phyloP scores from a whole-genome alignment of 2,329 filamentous ascomycete genomes.

The Ophiostoma sp. region DNA sequence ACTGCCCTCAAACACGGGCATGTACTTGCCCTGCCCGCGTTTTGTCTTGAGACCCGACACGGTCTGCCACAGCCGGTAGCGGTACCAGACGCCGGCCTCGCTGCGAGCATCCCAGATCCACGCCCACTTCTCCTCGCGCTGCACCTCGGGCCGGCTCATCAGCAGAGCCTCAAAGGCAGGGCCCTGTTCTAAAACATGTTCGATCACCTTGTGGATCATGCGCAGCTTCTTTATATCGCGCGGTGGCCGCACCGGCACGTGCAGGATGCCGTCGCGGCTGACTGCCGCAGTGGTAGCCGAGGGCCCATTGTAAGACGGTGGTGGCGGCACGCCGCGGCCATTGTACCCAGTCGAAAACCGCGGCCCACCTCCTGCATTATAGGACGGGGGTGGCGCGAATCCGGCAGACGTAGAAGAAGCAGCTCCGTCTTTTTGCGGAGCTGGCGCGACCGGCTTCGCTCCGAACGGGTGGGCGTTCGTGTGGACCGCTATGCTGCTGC shows the following conservation, averaged over 20 bases:
- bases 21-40: constrained; percentile 39
- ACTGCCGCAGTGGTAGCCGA: background rate
- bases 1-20: constrained; percentile 68
- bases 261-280: constrained; percentile 39
- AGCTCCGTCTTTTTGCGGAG: background rate
- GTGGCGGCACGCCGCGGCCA: constrained; percentile 12
- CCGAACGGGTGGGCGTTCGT: constrained; percentile 34
- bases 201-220: constrained; percentile 82
- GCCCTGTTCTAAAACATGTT: constrained; percentile 71
- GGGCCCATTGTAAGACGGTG: background rate
- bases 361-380: background rate
- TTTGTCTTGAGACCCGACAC: constrained; percentile 45
- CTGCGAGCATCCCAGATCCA: constrained; percentile 88
- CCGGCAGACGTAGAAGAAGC: background rate
- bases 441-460: constrained; percentile 20
- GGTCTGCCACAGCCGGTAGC: constrained; percentile 84
- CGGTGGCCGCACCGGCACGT: constrained; percentile 70
- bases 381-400: constrained; percentile 4
- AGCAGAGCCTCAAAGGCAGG: constrained; percentile 86
- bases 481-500: background rate
- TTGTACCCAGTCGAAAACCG: background rate
- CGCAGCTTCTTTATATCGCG: constrained; percentile 71
- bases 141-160: constrained; percentile 79
- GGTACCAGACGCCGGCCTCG: constrained; percentile 79
- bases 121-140: constrained; percentile 82